Base-by-base conservation (phyloP, 768 basidiomycete species). In the Clitopilus passeckerianus region DNA sequence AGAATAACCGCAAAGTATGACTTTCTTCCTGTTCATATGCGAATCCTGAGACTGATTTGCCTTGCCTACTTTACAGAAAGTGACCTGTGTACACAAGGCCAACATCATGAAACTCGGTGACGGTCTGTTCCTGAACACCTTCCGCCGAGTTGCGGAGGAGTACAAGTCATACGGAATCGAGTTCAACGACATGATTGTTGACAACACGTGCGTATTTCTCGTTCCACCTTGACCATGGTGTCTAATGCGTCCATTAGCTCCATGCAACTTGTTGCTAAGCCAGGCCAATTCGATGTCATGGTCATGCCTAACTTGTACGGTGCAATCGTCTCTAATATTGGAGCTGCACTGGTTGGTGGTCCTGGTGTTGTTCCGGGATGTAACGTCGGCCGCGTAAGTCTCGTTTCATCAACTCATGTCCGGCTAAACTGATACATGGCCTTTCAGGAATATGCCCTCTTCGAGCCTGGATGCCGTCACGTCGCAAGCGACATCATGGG, bases 21-120 rank as follows among this genome's bases (percentile, higher is more conserved):
- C 57, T 30, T 35, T 56, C 44, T 34, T 15, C 7, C 37, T 14
- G n/a, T 15, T 2, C 44, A 30, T 44, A 34, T 41, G 35, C 23
- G 12, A 23, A 33, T 24, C 34, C 59, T 52, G 10, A 35, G 33
- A 34, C 60, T 68, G 27, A 63, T 34, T 14, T 5, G 3, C n/a
- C 14, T 15, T 14, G n/a, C 12, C 8, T 58, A 24, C 37, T 57
- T 61, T 53, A 1, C 66, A 96, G 94, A 98, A 96, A 90, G 96
- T 99, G 65, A 99, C 97, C 43, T 98, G 95, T 70, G 95, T 99
- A 50, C 97, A 99, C 86, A 99, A 99, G 77, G 97, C 97, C 68
- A 98, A 98, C 81, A 99, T 99, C 81, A 99, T 99, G 97, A 99
- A 99, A 76, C 88, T 98, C 67, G 96, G 96, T 73, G 97, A 98